Base-by-base conservation (phyloP, 306 rosid species). In the Alnus rubra region DNA sequence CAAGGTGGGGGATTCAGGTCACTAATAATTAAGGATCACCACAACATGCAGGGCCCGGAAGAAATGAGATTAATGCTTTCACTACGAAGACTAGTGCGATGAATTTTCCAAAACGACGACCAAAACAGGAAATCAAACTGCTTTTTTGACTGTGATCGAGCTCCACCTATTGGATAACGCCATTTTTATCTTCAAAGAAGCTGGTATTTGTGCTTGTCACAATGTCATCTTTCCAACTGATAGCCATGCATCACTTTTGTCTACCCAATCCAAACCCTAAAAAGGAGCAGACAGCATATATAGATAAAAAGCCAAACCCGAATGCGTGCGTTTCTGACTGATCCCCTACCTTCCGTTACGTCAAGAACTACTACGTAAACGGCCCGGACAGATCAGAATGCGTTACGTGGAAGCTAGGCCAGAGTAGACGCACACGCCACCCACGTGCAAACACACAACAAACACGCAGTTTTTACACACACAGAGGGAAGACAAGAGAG, bases 401-500 rank as follows among this genome's bases (percentile, higher is more conserved):
- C 54, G 74, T 73, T 45, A 58, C 47, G 72, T 23, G 13, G 33
- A 63, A 9, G 28, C 28, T 23, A 23, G 54, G 76, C 58, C 53
- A 56, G 69, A 67, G 59, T 82, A 78, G 16, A 71, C 60, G 60
- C 69, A 35, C 82, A 64, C 58, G 37, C 78, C 76, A 54, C 33
- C 54, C 84, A 82, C 90, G 82, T 37, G 82, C 86, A 65, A 65
- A 85, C 92, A 87, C 84, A 64, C 80, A 74, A 16, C 9, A 58
- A 16, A n/a, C 86, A 69, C 80, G 73, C 70, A 9, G 50, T 8
- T 44, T 42, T 68, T 45, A 47, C 70, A 76, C 47, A 58, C 12
- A 68, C 50, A 81, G 18, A 49, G 33, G 7, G 10, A 48, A 73
- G 33, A 74, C 28, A 39, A 76, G 33, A 77, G 56, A 80, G 54